A percentile compares a stretch with the other conserved stretches of the same genome.
Evolutionary conservation across 768 basidiomycete genomes (phyloP).

Genomic region (Pisolithus sp.): DNA sequence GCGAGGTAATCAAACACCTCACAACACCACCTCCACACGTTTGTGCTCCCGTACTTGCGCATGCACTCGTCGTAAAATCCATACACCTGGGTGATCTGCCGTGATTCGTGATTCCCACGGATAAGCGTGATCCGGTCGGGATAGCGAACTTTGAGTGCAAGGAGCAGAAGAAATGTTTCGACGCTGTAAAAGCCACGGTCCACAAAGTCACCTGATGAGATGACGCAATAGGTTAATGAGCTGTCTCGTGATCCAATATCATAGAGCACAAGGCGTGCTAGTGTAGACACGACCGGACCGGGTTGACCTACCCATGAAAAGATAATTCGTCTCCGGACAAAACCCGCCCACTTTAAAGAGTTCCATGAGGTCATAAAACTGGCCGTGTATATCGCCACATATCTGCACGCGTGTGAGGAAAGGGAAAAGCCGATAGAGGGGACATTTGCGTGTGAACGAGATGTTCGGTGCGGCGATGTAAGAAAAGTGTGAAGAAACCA

Average conservation of each 20-base stretch:
- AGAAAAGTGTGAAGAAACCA: background rate
- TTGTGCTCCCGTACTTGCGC: slow-evolving; percentile 87
- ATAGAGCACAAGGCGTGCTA: slow-evolving; percentile 8
- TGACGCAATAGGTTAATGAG: background rate
- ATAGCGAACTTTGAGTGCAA: slow-evolving; percentile 95
- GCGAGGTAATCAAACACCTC: slow-evolving; percentile 98
- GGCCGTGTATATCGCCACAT: slow-evolving; percentile 95
- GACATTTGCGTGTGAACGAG: background rate
- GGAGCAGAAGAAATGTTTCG: slow-evolving; percentile 90
- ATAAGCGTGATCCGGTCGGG: slow-evolving; percentile 97
- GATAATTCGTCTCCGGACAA: slow-evolving; percentile 90
- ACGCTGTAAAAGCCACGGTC: slow-evolving; percentile 97
- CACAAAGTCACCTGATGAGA: slow-evolving; percentile 81
- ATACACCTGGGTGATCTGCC: slow-evolving; percentile 96
- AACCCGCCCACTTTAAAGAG: slow-evolving; percentile 89
- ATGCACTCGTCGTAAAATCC: slow-evolving; percentile 96
- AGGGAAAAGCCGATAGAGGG: background rate
- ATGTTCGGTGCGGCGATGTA: background rate
- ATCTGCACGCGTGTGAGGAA: slow-evolving; percentile 45
- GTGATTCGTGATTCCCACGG: slow-evolving; percentile 94
- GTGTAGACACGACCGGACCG: slow-evolving; percentile 2
- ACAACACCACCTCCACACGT: slow-evolving; percentile 98
- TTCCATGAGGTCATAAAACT: slow-evolving; percentile 95
- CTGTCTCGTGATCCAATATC: background rate
- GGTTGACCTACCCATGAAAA: slow-evolving; percentile 79